Evolutionary conservation across 768 basidiomycete genomes (phyloP).

Genomic region (Collybia nuda): DNA sequence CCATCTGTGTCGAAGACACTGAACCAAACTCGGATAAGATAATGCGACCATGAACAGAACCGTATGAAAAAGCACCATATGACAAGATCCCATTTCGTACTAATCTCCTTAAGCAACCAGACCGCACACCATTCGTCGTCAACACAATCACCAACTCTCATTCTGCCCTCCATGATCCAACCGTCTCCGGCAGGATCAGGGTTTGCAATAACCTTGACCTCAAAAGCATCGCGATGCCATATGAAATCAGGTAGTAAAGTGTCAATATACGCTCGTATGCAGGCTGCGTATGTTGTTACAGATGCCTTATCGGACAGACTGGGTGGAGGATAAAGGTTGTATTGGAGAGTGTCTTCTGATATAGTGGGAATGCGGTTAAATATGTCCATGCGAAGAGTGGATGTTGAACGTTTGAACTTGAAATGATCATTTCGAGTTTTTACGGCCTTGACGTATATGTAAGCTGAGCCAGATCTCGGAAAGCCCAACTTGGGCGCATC

Average conservation of each 20-base stretch:
- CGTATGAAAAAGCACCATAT: constrained; percentile 58
- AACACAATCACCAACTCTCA: constrained; percentile 94
- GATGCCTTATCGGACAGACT: constrained; percentile 56
- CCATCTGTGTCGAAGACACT: constrained; percentile 90
- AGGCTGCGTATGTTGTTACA: constrained; percentile 64
- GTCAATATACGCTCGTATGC: constrained; percentile 59
- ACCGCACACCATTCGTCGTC: constrained; percentile 98
- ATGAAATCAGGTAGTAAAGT: constrained; percentile 58
- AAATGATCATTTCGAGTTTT: not conserved
- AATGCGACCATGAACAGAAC: not conserved
- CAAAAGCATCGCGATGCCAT: constrained; percentile 86
- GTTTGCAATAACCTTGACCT: constrained; percentile 63
- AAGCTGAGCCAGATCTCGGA: no score
- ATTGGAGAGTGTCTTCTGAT: constrained; percentile 84
- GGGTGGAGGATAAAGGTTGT: constrained; percentile 64
- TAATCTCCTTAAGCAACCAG: constrained; percentile 82
- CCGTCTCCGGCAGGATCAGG: constrained; percentile 36
- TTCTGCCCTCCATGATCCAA: constrained; percentile 76
- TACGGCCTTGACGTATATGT: no score
- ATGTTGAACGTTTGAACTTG: no score
- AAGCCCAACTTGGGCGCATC: no score
- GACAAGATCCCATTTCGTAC: constrained; percentile 74
- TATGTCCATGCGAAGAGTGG: constrained; percentile 48
- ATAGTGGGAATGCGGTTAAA: constrained; percentile 78
- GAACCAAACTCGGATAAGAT: constrained; percentile 1